phyloP scores from a whole-genome alignment of 345 rosid species.

The Toxicodendron radicans region DNA sequence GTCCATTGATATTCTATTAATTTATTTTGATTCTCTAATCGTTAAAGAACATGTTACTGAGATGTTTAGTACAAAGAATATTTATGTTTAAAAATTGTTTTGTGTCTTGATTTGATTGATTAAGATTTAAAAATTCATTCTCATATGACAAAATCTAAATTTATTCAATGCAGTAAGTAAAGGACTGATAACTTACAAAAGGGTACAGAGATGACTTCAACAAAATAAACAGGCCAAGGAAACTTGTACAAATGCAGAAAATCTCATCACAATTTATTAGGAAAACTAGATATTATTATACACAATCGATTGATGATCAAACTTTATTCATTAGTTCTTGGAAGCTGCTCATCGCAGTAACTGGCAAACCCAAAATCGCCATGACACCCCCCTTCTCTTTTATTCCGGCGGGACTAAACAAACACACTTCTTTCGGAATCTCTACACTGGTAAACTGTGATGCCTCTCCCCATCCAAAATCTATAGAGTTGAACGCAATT shows the following conservation, averaged over 20 bases:
- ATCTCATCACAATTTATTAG: background rate
- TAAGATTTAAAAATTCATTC: no score
- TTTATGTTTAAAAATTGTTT: no score
- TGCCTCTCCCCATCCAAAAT: slow-evolving; percentile 36
- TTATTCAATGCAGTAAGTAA: no score
- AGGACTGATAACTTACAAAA: no score
- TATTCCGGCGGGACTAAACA: slow-evolving; percentile 13
- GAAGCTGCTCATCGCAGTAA: slow-evolving; percentile 25
- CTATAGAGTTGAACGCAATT: slow-evolving; percentile 5
- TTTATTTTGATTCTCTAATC: no score
- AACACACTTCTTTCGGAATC: slow-evolving; percentile 24
- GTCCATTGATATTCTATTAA: no score
- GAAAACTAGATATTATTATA: background rate
- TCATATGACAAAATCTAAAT: no score
- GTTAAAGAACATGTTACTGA: no score
- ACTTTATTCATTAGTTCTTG: background rate
- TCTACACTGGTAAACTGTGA: slow-evolving; percentile 19
- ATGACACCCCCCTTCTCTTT: slow-evolving; percentile 19
- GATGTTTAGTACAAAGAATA: no score
- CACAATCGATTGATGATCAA: background rate
- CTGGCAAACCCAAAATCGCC: slow-evolving; percentile 24
- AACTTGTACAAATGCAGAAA: background rate
- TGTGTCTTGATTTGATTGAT: no score
- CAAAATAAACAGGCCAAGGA: no score
- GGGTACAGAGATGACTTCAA: no score